Conservation (phyloP, 352 stramenopile genomes). For the Thalassiosira livingstoniorum region DNA sequence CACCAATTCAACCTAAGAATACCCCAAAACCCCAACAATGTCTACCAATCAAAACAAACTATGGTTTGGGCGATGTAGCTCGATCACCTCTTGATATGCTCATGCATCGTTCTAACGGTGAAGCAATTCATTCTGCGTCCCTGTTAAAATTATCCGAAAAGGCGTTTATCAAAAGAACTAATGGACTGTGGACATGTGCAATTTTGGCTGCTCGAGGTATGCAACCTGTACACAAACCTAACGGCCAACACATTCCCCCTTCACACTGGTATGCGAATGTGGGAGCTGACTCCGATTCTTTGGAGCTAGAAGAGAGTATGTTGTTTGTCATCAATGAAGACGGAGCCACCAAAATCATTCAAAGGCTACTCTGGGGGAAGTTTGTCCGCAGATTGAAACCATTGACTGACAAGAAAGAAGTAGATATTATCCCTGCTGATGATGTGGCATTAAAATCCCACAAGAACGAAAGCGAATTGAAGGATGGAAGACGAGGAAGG, state of each 20-base stretch:
- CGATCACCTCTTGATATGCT: conserved; percentile 32
- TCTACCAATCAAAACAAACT: too few relatives aligned
- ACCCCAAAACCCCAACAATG: too few relatives aligned
- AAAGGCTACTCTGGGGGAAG: conserved; percentile 15
- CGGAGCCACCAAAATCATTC: conserved; percentile 24
- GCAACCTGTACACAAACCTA: too few relatives aligned
- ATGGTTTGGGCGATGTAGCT: conserved; percentile 32
- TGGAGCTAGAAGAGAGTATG: conserved; percentile 24
- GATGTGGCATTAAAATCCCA: too few relatives aligned
- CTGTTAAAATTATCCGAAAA: conserved; percentile 29
- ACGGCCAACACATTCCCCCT: too few relatives aligned
- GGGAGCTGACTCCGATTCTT: not conserved
- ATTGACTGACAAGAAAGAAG: too few relatives aligned
- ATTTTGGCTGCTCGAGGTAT: conserved; percentile 9
- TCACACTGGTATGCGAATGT: not conserved
- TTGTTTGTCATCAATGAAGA: conserved; percentile 29
- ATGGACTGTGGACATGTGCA: conserved; percentile 34
- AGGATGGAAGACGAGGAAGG: too few relatives aligned
- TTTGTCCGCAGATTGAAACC: conserved; percentile 8
- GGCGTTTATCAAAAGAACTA: conserved; percentile 39
- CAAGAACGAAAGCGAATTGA: too few relatives aligned
- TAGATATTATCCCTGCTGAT: too few relatives aligned
- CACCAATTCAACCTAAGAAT: too few relatives aligned
- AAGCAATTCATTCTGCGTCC: conserved; percentile 33
- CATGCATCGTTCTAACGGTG: conserved; percentile 28